Conservation (phyloP, 2,329 filamentous ascomycete species). For the Claviceps fusiformis region DNA sequence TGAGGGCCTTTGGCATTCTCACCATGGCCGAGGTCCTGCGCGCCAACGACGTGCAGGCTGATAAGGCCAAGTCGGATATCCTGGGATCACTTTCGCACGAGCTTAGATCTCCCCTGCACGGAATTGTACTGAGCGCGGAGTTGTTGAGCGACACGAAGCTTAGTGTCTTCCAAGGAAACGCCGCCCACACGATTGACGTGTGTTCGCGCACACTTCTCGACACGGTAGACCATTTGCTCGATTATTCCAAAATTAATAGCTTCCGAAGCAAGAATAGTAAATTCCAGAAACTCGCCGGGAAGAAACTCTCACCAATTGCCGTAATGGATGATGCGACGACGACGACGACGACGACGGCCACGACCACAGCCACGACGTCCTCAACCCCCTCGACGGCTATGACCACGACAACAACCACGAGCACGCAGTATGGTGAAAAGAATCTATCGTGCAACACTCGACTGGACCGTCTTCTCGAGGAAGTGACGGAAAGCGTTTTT, state of each 20-base stretch:
- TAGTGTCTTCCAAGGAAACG: constrained; percentile 30
- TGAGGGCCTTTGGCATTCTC: constrained; percentile 36
- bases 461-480: constrained; percentile 28
- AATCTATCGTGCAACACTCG: constrained; percentile 14
- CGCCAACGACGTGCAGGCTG: constrained; percentile 22
- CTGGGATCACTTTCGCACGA: constrained; percentile 49
- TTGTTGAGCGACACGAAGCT: constrained; percentile 38
- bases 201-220: constrained; percentile 38
- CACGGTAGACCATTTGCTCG: constrained; percentile 38
- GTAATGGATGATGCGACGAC: not conserved
- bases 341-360: not conserved
- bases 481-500: constrained; percentile 32
- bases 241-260: constrained; percentile 41
- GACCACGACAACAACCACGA: not conserved
- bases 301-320: not conserved
- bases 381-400: not conserved
- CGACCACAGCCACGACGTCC: not conserved
- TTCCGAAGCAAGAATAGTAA: constrained; percentile 7
- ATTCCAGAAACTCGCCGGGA: not conserved
- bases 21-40: constrained; percentile 43
- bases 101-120: constrained; percentile 46
- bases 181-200: constrained; percentile 34
- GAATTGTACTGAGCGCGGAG: constrained; percentile 40
- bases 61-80: constrained; percentile 41
- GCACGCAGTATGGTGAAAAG: constrained; percentile 6